phyloP scores from a whole-genome alignment of 2,329 filamentous ascomycete genomes.

The Penicillium sp. region DNA sequence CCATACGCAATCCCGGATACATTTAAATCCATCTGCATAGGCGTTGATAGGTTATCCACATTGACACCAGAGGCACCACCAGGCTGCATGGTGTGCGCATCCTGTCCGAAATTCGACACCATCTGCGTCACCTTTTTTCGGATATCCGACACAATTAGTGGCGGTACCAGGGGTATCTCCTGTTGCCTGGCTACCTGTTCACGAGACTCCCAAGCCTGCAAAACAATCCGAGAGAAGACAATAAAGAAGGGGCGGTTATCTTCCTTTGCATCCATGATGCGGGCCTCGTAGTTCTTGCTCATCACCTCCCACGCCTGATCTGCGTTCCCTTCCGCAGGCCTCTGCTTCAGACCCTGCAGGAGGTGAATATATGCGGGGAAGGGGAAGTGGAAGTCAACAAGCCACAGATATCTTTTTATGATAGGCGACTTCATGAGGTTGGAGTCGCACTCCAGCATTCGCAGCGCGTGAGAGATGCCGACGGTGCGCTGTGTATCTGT shows the following conservation, averaged over 20 bases:
- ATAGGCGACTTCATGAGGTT: neutral
- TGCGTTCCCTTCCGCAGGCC: neutral
- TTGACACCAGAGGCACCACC: fast-evolving
- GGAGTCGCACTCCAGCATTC: neutral
- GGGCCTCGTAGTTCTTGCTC: neutral
- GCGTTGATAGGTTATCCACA: neutral
- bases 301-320: neutral
- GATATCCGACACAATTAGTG: neutral
- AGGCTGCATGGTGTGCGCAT: neutral
- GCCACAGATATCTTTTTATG: neutral
- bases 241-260: neutral
- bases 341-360: neutral
- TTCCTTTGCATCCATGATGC: neutral
- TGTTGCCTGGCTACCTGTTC: neutral
- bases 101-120: neutral
- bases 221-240: neutral
- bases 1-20: neutral
- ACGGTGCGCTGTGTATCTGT: neutral
- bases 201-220: neutral
- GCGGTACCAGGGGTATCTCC: neutral
- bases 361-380: neutral
- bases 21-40: neutral
- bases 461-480: neutral
- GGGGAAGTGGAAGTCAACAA: neutral
- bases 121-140: neutral